A percentile compares a stretch with the other conserved stretches of the same genome.
phyloP scores from a whole-genome alignment of 2,329 filamentous ascomycete genomes.

The Phyllosticta citrichinensis region DNA sequence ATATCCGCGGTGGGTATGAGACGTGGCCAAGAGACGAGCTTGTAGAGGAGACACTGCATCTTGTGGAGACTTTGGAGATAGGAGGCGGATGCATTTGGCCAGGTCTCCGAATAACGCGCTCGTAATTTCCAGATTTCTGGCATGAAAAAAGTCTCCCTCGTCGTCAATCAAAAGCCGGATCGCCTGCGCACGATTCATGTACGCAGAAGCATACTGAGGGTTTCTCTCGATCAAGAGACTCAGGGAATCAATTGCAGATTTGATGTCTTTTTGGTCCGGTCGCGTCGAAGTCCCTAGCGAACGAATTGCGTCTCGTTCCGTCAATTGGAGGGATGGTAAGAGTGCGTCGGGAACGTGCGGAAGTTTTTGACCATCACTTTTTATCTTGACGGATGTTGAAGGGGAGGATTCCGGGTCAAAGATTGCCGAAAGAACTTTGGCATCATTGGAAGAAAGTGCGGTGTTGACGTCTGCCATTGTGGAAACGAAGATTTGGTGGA shows the following conservation, averaged over 20 bases:
- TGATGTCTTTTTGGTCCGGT: conserved; percentile 4
- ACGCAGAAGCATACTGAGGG: conserved; percentile 60
- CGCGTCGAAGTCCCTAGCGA: conserved; percentile 25
- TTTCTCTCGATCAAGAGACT: conserved; percentile 46
- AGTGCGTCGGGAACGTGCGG: conserved; percentile 28
- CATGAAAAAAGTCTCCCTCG: conserved; percentile 13
- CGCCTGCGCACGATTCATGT: conserved; percentile 66
- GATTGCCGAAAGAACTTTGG: conserved; percentile 27
- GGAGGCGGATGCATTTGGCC: conserved; percentile 22
- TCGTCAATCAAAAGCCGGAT: conserved; percentile 54
- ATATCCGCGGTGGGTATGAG: conserved; percentile 58
- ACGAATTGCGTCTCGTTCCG: conserved; percentile 32
- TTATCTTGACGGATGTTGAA: conserved; percentile 42
- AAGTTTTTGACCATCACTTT: conserved; percentile 24
- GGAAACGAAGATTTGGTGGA: background rate
- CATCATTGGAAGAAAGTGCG: conserved; percentile 26
- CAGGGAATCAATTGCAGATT: conserved; percentile 33
- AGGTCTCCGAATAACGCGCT: conserved; percentile 45
- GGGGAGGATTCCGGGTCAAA: conserved; percentile 38
- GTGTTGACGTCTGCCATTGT: conserved; percentile 32
- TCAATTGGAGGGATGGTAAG: conserved; percentile 29
- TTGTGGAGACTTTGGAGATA: conserved; percentile 8
- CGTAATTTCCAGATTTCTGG: conserved; percentile 20
- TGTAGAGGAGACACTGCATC: conserved; percentile 49
- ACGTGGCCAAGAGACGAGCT: conserved; percentile 56